phyloP scores from a whole-genome alignment of 768 basidiomycete species.

The Lactifluus pinguis region DNA sequence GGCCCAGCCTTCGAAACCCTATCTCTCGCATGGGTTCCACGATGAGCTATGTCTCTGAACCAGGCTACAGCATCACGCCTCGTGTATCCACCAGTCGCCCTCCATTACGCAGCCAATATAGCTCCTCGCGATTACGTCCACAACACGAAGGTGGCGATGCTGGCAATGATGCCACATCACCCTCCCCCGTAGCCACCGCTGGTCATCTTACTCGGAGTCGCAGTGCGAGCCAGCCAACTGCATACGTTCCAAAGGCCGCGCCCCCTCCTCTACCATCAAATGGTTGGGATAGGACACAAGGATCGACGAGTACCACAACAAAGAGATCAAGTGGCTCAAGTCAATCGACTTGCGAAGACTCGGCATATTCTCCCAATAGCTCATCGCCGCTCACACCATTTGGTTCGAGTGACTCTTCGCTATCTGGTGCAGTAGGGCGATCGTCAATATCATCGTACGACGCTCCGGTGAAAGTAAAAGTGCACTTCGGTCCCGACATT shows the following conservation, averaged over 20 bases:
- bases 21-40: slow-evolving; percentile 9
- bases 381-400: slow-evolving; percentile 85
- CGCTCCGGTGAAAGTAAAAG: slow-evolving; percentile 78
- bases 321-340: slow-evolving; percentile 84
- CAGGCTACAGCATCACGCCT: not conserved
- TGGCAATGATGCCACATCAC: not conserved
- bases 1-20: slow-evolving; percentile 3
- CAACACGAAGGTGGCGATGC: slow-evolving; percentile 8
- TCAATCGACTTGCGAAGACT: slow-evolving; percentile 72
- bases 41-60: slow-evolving; percentile 15
- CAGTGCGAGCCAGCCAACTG: slow-evolving; percentile 72
- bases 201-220: slow-evolving; percentile 46
- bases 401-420: slow-evolving; percentile 80
- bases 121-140: slow-evolving; percentile 16
- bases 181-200: slow-evolving; percentile 15
- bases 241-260: slow-evolving; percentile 49
- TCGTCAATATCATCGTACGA: slow-evolving; percentile 49
- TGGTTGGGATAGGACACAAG: slow-evolving; percentile 43
- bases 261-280: slow-evolving; percentile 45
- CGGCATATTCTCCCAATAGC: slow-evolving; percentile 77
- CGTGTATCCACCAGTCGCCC: slow-evolving; percentile 7
- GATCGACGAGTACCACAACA: slow-evolving; percentile 31
- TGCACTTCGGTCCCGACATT: slow-evolving; percentile 90
- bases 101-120: slow-evolving; percentile 14
- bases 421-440: slow-evolving; percentile 41